Evolutionary conservation across 495 filamentous ascomycete species (phyloP).

Genomic region (Cladorrhinum samala): DNA sequence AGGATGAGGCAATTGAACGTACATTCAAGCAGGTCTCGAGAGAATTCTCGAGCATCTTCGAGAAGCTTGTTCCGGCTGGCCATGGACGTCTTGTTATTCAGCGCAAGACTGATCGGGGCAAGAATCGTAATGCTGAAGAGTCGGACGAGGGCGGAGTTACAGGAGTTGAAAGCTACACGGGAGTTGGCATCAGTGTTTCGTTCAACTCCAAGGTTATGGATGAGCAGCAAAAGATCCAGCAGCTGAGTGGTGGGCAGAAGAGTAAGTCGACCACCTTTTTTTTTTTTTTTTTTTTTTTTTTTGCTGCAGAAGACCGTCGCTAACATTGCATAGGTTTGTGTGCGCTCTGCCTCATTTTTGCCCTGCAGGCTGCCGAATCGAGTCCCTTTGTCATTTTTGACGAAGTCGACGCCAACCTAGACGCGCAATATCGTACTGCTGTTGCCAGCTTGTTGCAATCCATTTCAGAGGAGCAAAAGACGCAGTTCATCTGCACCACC

Average conservation of each 20-base stretch:
- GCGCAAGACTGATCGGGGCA: constrained; percentile 69
- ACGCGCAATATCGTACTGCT: constrained; percentile 93
- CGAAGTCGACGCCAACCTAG: constrained; percentile 97
- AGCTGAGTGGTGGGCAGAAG: constrained; percentile 96
- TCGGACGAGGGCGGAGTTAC: constrained; percentile 60
- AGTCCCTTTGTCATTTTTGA: constrained; percentile 99
- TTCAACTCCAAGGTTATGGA: constrained; percentile 96
- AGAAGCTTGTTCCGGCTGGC: constrained; percentile 89
- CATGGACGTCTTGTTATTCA: constrained; percentile 90
- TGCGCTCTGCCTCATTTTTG: constrained; percentile 92
- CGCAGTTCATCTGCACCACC: constrained; percentile 82
- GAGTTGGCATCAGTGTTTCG: constrained; percentile 95
- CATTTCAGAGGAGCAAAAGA: constrained; percentile 55
- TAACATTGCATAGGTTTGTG: constrained; percentile 61
- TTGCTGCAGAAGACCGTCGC: not conserved
- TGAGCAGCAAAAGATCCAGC: constrained; percentile 95
- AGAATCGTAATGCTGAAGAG: constrained; percentile 53
- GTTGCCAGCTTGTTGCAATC: constrained; percentile 81
- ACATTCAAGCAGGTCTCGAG: constrained; percentile 96
- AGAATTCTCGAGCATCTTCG: constrained; percentile 88
- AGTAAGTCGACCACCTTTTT: constrained; percentile 54
- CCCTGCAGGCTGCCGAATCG: constrained; percentile 96
- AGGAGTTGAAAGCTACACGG: constrained; percentile 91
- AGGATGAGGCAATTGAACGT: constrained; percentile 92
- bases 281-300: not conserved